A percentile compares a stretch with the other conserved stretches of the same genome.
These are phyloP conservation scores for Murraya koenigii DNA, from an alignment of 345 rosid genomes.

Conservation along the genomic window DNA sequence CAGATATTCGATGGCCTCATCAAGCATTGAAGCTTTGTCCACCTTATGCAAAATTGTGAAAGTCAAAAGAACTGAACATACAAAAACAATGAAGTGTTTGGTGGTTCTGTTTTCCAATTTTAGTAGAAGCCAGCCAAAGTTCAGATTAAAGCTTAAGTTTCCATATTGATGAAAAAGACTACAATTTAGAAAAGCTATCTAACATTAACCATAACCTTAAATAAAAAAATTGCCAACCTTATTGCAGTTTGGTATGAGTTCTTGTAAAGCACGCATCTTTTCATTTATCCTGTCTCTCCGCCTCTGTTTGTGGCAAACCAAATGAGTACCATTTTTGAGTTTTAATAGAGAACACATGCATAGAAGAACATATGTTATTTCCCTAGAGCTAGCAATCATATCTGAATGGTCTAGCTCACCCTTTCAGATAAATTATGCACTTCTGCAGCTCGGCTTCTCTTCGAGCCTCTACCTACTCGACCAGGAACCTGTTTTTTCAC, in stretches of 20 bases:
- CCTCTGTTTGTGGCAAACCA: slow-evolving; percentile 46
- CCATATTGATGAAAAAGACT: neutral
- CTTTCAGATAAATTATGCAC: slow-evolving; percentile 96
- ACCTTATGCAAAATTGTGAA: slow-evolving; percentile 44
- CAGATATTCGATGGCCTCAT: slow-evolving; percentile 90
- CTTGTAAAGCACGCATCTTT: slow-evolving; percentile 94
- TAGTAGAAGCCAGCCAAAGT: neutral
- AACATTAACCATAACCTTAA: neutral
- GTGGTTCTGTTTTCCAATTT: neutral
- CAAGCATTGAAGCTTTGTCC: slow-evolving; percentile 97
- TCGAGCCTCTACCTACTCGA: slow-evolving; percentile 48
- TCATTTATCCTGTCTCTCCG: slow-evolving; percentile 91
- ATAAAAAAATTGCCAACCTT: slow-evolving; percentile 41
- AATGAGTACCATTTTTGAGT: slow-evolving; percentile 14
- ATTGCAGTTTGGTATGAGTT: slow-evolving; percentile 90
- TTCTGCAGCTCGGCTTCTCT: slow-evolving; percentile 91
- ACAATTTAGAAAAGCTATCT: neutral
- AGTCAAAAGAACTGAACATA: slow-evolving; percentile 18
- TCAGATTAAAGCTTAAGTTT: neutral
- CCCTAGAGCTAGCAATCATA: neutral
- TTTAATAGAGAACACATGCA: slow-evolving; percentile 14
- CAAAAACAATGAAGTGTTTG: slow-evolving; percentile 6
- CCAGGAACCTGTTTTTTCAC: slow-evolving; percentile 43
- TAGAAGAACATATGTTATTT: neutral
- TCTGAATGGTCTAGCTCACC: slow-evolving; percentile 47